Conservation (phyloP, 306 rosid species). For the Castanea sativa region DNA sequence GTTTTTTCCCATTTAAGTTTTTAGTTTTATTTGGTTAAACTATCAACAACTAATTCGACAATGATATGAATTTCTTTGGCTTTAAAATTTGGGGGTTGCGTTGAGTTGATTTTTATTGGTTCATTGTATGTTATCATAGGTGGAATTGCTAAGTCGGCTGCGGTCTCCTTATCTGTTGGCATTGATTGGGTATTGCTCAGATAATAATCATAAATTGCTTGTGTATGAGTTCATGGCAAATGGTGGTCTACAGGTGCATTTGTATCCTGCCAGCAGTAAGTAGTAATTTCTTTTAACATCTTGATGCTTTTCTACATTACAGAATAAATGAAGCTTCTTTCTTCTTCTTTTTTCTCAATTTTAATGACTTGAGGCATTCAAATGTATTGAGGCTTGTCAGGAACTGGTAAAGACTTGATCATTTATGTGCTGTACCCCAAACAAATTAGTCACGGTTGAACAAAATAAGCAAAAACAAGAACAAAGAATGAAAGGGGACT, state of each 20-base stretch:
- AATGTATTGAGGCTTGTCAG: not conserved
- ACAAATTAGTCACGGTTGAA: too few relatives aligned
- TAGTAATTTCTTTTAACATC: not conserved
- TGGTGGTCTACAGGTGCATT: conserved; percentile 92
- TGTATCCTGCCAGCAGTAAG: conserved; percentile 76
- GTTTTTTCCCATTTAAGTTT: not conserved
- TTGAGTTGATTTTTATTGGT: conserved; percentile 20
- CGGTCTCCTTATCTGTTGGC: conserved; percentile 82
- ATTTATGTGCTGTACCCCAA: too few relatives aligned
- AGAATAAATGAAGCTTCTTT: not conserved
- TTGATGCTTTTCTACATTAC: not conserved
- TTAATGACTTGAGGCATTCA: not conserved
- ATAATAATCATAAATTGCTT: conserved; percentile 67
- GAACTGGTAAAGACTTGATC: too few relatives aligned
- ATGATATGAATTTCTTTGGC: not conserved
- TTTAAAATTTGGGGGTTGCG: conserved; percentile 7
- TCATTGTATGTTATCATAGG: conserved; percentile 41
- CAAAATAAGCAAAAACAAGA: not conserved
- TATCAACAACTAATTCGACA: not conserved
- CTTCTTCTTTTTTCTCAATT: not conserved
- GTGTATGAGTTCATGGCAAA: conserved; percentile 91
- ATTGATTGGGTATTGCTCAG: conserved; percentile 83
- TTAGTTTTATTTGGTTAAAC: not conserved
- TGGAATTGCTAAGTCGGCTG: conserved; percentile 82
- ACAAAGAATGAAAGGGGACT: not conserved